Evolutionary conservation across 108 stramenopile species (phyloP).

Genomic region (Cyclotella choctawhatcheeana): DNA sequence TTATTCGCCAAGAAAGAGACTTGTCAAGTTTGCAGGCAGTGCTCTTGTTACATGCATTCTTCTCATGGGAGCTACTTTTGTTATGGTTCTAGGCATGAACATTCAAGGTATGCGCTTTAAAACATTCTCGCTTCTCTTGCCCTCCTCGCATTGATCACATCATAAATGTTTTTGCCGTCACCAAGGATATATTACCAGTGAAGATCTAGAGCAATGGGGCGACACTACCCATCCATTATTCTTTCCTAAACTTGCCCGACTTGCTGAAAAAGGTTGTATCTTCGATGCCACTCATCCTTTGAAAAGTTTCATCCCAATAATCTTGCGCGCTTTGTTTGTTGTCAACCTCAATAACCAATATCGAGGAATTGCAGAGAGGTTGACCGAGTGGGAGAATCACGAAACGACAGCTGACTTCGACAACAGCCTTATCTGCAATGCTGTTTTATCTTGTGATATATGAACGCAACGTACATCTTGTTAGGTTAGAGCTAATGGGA

Average conservation of each 20-base stretch:
- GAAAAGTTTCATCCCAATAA: constrained; percentile 62
- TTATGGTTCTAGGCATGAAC: constrained; percentile 84
- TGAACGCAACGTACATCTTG: constrained; percentile 65
- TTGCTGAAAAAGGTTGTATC: constrained; percentile 63
- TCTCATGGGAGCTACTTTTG: constrained; percentile 60
- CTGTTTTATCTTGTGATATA: constrained; percentile 88
- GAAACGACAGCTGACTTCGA: constrained; percentile 56
- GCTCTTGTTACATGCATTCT: constrained; percentile 61
- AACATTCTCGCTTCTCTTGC: too few species aligned
- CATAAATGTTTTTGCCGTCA: too few species aligned
- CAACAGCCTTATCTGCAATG: constrained; percentile 76
- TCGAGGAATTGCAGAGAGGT: constrained; percentile 56
- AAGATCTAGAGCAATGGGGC: constrained; percentile 56
- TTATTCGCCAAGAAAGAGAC: constrained; percentile 56
- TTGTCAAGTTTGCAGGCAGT: constrained; percentile 60
- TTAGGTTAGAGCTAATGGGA: constrained; percentile 64
- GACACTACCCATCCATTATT: constrained; percentile 62
- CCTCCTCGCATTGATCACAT: too few species aligned
- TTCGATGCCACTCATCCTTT: constrained; percentile 67
- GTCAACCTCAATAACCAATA: constrained; percentile 67
- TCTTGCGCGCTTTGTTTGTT: constrained; percentile 69
- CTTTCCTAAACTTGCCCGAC: constrained; percentile 50
- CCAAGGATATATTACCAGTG: constrained; percentile 75
- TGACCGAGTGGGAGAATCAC: constrained; percentile 88
- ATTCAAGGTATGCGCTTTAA: too few species aligned